Evolutionary conservation across 176 grass and related monocot species (phyloP), one percentile per base, ranked within the genome.

Genomic region (Avena sativa): DNA sequence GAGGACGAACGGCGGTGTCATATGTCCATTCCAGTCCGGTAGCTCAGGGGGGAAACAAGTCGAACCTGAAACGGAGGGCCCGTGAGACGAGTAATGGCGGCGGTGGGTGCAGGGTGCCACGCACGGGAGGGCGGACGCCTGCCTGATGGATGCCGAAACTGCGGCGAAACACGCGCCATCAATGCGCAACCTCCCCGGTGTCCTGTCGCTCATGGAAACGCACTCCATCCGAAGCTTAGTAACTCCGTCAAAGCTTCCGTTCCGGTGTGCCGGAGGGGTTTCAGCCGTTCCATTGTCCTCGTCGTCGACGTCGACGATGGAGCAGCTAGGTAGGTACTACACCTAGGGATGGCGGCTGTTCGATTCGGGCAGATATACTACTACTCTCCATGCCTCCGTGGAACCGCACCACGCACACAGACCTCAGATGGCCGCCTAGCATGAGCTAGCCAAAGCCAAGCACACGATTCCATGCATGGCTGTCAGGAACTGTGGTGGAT

Each of bases 51-150:
- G 2, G 30, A 69, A 68, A 68, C 4, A 15, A 3, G 17, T 3
- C 9, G 71, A 26, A 50, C 13, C 12, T 19, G 74, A 15, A 77
- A 63, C 68, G 59, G 75, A 75, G 80, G 53, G 47, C 50, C 75
- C 89, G 89, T 91, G 89, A 68, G 28, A 26, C 3, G 81, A 80
- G 89, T 87, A 53, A 75, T 68, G 58, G 85, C 3, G 84, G 84
- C 32, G 79, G 84, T 66, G 80, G 46, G 30, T 44, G 60, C 66
- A 74, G 76, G 82, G 79, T 53, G 48, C 86, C 74, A 17, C 67
- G 57, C 63, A 80, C 87, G 87, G 82, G 66, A 85, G 28, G 67
- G 87, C 13, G 8, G 53, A 52, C 2, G 72, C 8, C 3, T 8
- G 7, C 46, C 12, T 9, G 8, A 50, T 11, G 47, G 43, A 34